Evolutionary conservation across 345 rosid genomes (phyloP), one percentile per base, ranked within the genome.

Genomic region (Hibiscus mutabilis): DNA sequence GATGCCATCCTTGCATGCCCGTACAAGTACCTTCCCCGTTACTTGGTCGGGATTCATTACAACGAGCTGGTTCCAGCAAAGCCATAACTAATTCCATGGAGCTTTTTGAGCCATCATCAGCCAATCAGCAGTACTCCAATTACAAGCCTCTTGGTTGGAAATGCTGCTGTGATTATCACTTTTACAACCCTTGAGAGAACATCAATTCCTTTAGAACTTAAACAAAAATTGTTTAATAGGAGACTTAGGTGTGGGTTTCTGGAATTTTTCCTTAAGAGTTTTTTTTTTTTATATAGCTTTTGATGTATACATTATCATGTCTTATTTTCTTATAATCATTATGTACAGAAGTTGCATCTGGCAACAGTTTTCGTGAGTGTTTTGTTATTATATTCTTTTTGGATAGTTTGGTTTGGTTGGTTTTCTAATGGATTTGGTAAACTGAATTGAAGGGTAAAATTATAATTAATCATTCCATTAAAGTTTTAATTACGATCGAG

Each of bases 91-190:
- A 35, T 35, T 35, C 40, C 40, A 6, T n/a, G 66, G 81, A 73
- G 79, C 71, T 66, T 47, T 70, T 75, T 46, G 79, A 79, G 69
- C 84, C 77, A 37, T 78, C 74, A 15, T 78, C 74, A 15, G 80
- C 82, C 22, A 85, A 85, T 55, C 81, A 87, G 79, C 81, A 87
- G 79, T 89, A 87, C 83, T 84, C 97, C 42, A 91, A 91, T 70
- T 94, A 94, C 83, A 94, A 91, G 84, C 96, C 98, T 9, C 86
- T 94, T n/a, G 96, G 93, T 0, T 94, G 98, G 98, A 91, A 91
- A 77, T 94, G 98, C 66, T 80, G 80, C 49, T 94, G 98, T 70
- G 77, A 77, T 62, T 82, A 84, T 62, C 89, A 85, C 63, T 86
- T 88, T 44, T 94, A 84, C 76, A 94, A 89, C 75, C 98, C 98